Conservation (phyloP, 352 stramenopile species). For the Thalassiosira delicatula region DNA sequence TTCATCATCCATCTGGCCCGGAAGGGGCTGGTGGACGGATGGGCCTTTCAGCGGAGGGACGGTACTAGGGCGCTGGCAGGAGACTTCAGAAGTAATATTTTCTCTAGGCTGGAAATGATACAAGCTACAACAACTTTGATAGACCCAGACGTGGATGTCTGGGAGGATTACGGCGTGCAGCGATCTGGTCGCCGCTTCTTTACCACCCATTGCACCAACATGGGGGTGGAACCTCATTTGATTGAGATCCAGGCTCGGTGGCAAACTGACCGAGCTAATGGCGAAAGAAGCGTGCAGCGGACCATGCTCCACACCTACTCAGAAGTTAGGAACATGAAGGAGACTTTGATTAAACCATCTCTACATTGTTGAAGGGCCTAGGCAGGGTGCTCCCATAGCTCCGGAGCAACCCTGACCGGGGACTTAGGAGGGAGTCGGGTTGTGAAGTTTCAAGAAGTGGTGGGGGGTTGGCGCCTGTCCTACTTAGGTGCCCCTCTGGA, state of each 20-base stretch:
- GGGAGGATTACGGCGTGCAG: conserved; percentile 35
- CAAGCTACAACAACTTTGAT: conserved; percentile 36
- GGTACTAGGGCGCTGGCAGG: conserved; percentile 11
- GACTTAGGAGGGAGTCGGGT: neutral
- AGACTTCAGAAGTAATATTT: conserved; percentile 32
- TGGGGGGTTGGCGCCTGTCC: neutral
- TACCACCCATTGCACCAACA: conserved; percentile 19
- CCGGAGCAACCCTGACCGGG: neutral
- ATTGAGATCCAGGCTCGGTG: conserved; percentile 40
- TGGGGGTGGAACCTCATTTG: conserved; percentile 1
- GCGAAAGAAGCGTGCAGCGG: neutral
- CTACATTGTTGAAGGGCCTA: neutral
- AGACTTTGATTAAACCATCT: neutral
- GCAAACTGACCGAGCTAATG: conserved; percentile 26
- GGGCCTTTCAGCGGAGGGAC: conserved; percentile 24
- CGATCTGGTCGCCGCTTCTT: conserved; percentile 26
- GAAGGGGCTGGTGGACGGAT: neutral
- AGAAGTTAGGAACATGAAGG: conserved; percentile 12
- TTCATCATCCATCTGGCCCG: conserved; percentile 7
- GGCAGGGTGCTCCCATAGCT: neutral
- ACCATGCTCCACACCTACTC: neutral
- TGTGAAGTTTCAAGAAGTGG: conserved; percentile 13
- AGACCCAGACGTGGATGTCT: conserved; percentile 19
- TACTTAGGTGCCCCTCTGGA: neutral
- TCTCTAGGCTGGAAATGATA: conserved; percentile 35